Percentiles rank a stretch among this genome's conserved stretches.
Evolutionary conservation across 768 basidiomycete genomes (phyloP).

Genomic region (Lentinula raphanica): DNA sequence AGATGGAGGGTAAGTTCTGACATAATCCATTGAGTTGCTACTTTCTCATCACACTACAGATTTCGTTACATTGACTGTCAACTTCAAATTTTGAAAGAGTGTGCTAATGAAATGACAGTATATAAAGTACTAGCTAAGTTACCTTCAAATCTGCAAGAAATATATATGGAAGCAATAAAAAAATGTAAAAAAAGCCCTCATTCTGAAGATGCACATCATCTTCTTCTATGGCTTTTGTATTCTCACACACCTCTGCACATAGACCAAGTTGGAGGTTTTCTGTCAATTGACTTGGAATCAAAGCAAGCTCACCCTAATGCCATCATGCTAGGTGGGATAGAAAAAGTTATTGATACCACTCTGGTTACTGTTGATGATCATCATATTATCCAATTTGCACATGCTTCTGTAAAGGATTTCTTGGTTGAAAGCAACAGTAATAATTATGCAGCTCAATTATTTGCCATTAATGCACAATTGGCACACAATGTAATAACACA

Average conservation of each 20-base stretch:
- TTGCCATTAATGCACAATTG: background rate
- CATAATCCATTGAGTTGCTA: background rate
- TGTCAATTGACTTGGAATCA: background rate
- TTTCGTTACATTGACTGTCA: background rate
- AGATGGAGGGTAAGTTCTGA: background rate
- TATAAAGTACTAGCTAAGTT: too few species aligned
- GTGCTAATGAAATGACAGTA: background rate
- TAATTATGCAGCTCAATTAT: background rate
- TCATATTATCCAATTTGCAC: background rate
- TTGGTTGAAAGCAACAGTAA: background rate
- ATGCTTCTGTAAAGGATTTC: background rate
- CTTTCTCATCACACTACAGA: too few species aligned
- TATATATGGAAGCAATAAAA: too few species aligned
- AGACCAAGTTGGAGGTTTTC: background rate
- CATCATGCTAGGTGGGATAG: background rate
- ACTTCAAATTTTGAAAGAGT: background rate
- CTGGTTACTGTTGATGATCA: background rate
- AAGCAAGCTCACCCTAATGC: background rate
- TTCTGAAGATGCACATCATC: background rate
- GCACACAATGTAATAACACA: background rate
- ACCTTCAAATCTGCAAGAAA: too few species aligned
- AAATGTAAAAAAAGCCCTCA: background rate
- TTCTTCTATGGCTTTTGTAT: background rate
- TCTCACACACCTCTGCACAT: background rate
- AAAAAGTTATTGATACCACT: background rate